Evolutionary conservation across 2,329 filamentous ascomycete species (phyloP).

Genomic region (Emergomyces orientalis): DNA sequence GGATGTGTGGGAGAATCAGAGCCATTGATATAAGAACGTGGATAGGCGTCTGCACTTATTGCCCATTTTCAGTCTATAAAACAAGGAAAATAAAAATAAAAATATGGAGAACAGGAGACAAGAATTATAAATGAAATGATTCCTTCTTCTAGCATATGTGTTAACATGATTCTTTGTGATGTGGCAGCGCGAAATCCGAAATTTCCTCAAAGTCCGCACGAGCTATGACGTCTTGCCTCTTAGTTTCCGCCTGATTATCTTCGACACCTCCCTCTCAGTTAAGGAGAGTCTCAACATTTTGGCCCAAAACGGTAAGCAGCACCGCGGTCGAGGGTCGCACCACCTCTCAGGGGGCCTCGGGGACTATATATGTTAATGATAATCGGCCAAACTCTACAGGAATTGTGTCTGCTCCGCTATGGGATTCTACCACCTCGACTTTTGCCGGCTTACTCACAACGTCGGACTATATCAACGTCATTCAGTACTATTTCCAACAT

Average conservation of each 20-base stretch:
- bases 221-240: slow-evolving; percentile 97
- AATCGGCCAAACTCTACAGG: slow-evolving; percentile 44
- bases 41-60: neutral
- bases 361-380: neutral
- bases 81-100: neutral
- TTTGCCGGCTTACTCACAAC: slow-evolving; percentile 93
- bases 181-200: slow-evolving; percentile 71
- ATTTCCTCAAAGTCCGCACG: slow-evolving; percentile 91
- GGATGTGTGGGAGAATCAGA: neutral
- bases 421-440: slow-evolving; percentile 86
- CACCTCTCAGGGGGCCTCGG: neutral
- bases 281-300: slow-evolving; percentile 96
- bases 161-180: slow-evolving; percentile 20
- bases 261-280: slow-evolving; percentile 89
- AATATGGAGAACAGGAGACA: neutral
- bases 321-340: neutral
- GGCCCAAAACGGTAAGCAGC: slow-evolving; percentile 71
- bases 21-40: neutral
- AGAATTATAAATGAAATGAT: slow-evolving; percentile 6
- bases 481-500: slow-evolving; percentile 98
- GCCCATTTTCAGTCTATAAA: neutral
- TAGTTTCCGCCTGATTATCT: slow-evolving; percentile 88
- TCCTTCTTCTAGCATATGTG: slow-evolving; percentile 10
- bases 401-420: slow-evolving; percentile 93
- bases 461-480: slow-evolving; percentile 96